Evolutionary conservation across 108 stramenopile species (phyloP).

Genomic region (Cyclotella atomus): DNA sequence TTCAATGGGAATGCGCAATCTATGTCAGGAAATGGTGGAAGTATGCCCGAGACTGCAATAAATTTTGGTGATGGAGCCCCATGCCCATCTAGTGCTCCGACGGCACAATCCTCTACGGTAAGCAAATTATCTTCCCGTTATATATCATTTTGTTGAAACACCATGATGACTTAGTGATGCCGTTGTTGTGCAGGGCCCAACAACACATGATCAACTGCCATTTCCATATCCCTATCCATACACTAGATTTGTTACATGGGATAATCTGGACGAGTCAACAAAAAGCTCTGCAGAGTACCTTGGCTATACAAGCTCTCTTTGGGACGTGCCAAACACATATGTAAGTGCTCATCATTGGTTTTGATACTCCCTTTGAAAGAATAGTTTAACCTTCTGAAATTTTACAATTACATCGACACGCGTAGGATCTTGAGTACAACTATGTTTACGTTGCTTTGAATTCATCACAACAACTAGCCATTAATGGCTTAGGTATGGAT

Average conservation of each 20-base stretch:
- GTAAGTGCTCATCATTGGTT: not conserved
- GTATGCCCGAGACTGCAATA: not conserved
- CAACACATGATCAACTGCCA: not conserved
- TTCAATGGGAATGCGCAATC: not conserved
- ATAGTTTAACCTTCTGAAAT: not conserved
- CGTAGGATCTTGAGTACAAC: not conserved
- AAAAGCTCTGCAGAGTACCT: not conserved
- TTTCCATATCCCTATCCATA: constrained; percentile 11
- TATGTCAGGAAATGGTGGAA: not conserved
- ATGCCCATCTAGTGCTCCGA: constrained; percentile 8
- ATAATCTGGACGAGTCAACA: not conserved
- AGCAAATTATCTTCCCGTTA: not conserved
- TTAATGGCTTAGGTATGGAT: not conserved
- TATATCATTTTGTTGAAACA: not conserved
- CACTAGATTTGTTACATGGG: not conserved
- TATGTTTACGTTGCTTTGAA: not conserved
- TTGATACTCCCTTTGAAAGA: not conserved
- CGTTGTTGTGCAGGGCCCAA: not conserved
- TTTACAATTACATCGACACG: not conserved
- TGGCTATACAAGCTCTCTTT: not conserved
- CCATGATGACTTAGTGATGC: too few relatives aligned
- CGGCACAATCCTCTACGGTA: not conserved
- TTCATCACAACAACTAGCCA: constrained; percentile 8
- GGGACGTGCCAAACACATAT: not conserved
- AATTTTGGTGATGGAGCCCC: not conserved